Percentiles rank a stretch among this genome's conserved stretches.
These are phyloP conservation scores for Colletotrichum aenigma DNA, from an alignment of 2,329 filamentous ascomycete genomes.

Conservation along the genomic window DNA sequence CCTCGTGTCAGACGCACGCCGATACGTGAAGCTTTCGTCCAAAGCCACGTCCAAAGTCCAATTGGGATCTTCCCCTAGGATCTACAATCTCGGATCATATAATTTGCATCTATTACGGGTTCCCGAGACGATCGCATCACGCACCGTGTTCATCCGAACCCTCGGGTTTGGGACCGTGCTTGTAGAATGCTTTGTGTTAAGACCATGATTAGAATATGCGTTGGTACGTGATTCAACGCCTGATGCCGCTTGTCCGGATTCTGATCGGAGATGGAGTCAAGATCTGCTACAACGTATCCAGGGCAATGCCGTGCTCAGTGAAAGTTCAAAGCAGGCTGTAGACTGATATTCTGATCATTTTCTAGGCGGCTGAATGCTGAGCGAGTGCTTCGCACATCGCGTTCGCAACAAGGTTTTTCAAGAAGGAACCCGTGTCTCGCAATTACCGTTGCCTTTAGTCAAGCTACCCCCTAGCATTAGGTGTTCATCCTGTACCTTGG, in stretches of 20 bases:
- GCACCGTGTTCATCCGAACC: not conserved
- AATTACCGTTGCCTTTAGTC: too few relatives aligned
- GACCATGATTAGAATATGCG: not conserved
- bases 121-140: not conserved
- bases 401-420: too few relatives aligned
- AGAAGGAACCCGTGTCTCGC: too few relatives aligned
- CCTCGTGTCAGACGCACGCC: not conserved
- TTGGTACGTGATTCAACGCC: not conserved
- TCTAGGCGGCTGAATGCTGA: not conserved
- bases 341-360: too few relatives aligned
- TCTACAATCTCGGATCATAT: not conserved
- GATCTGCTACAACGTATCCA: not conserved
- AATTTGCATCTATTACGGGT: not conserved
- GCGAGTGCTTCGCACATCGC: not conserved
- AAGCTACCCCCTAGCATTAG: too few relatives aligned
- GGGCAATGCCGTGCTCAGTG: not conserved
- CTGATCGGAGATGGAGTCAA: not conserved
- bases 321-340: not conserved
- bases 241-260: not conserved
- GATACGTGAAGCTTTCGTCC: fast-evolving
- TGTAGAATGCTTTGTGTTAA: not conserved
- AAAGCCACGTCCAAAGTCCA: not conserved
- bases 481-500: too few relatives aligned
- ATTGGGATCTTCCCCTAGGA: not conserved
- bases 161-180: not conserved